Evolutionary conservation across 2,329 filamentous ascomycete species (phyloP), one percentile per base, ranked within the genome.

Genomic region (Aspergillus eucalypticola): DNA sequence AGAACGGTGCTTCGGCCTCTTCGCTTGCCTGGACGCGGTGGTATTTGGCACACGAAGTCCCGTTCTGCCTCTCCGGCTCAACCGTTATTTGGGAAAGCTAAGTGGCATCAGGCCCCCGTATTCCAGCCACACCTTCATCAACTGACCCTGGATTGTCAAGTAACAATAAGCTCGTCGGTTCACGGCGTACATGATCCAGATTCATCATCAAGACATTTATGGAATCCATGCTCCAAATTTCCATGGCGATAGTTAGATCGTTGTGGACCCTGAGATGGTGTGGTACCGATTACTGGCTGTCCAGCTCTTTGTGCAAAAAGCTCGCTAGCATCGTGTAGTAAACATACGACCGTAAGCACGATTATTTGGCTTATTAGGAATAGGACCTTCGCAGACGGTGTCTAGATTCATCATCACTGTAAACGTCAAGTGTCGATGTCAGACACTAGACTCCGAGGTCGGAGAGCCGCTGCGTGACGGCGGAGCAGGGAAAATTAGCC

Each of bases 361-460:
- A 50, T 10, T 32, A n/a, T n/a, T 8, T n/a, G 13, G 15, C n/a
- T 23, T 27, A 21, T 41, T 25, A 35, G 32, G 39, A 27, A 8
- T 8, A 35, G 32, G n/a, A 29, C 13, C 17, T 19, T 19, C 19
- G 42, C 32, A 58, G 23, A 44, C 21, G 46, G 41, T 35, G 11
- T 35, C 32, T 35, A 11, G 11, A 35, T 13, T 35, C 32, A 35
- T 11, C 32, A 35, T 35, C 32, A n/a, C 46, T 50, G 25, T 32
- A 25, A 10, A 13, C n/a, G 21, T 49, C 35, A 38, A 44, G 39
- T 8, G 23, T 54, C 23, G 17, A 15, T 1, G 79, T 39, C 44
- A 41, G 29, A 32, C 19, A 13, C 58, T 44, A 21, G 21, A 35
- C 60, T 62, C 60, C 60, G 60, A 62, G 55, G 50, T 62, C 60